Base-by-base conservation (phyloP, 2,329 filamentous ascomycete genomes). In the Lasiodiplodia theobromae region DNA sequence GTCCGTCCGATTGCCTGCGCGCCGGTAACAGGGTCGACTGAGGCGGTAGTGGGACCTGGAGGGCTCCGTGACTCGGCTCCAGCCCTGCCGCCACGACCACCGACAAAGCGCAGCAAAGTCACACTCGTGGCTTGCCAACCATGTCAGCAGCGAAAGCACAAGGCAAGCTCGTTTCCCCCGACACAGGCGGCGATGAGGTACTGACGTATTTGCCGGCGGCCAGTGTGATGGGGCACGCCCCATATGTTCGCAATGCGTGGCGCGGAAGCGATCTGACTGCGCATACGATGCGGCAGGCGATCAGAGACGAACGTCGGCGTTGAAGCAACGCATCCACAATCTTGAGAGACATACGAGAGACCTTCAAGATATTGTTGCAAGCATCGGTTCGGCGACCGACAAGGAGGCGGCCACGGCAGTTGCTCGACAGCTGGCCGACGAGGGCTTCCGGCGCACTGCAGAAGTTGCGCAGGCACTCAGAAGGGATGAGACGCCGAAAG, bases 221-320 rank as follows among this genome's bases (percentile, higher is more conserved):
- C 14, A 64, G 70, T 72, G 71, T 44, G 69, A 72, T 60, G 71
- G 71, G 1, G 38, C 31, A 14, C 65, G 71, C 14, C 71, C 71
- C n/a, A 60, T 54, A 6, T 72, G 71, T 47, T 67, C 66, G 49
- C 58, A 68, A 2, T 72, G 71, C 67, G 16, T 28, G 18, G 49
- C 31, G 14, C 68, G 62, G 34, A 71, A 70, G 40, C 64, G 69
- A 23, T 23, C 51, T 14, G 66, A 71, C 21, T 72, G 71, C 52
- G n/a, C 40, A 21, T 72, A 72, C 70, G 70, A 72, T 51, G 65
- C 64, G 10, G 57, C 64, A 4, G 66, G 69, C 6, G 71, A 72
- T 44, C 69, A 71, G 54, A 53, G 71, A 47, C 64, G 71, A 34
- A 72, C 71, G 14, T 37, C 69, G 12, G 62, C 71, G 1, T 52